Evolutionary conservation across 257 asterid genomes (phyloP).

Genomic region (Capsicum rhomboideum): DNA sequence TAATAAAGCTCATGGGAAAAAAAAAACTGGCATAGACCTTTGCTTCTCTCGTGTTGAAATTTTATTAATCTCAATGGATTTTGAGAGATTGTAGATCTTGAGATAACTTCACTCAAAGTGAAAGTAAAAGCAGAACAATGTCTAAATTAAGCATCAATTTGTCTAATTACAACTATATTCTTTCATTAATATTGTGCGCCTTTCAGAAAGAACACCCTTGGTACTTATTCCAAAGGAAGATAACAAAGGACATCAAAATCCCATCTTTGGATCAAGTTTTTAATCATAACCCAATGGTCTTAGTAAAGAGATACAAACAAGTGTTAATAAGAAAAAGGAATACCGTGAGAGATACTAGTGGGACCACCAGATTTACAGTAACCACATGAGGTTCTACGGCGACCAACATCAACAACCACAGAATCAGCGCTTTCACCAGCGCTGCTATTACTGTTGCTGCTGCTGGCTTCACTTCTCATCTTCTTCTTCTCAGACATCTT

Average conservation of each 20-base stretch:
- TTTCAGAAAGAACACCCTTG: background rate
- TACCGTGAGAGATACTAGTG: constrained; percentile 75
- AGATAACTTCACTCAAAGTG: background rate
- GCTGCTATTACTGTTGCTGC: constrained; percentile 31
- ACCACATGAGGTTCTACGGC: constrained; percentile 75
- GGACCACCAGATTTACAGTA: constrained; percentile 73
- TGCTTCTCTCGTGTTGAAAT: background rate
- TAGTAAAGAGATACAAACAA: background rate
- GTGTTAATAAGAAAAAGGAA: constrained; percentile 13
- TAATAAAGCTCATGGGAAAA: background rate
- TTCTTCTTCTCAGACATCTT: constrained; percentile 73
- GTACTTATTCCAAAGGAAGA: background rate
- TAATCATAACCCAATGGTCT: background rate
- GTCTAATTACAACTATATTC: background rate
- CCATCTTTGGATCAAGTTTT: background rate
- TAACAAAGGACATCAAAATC: background rate
- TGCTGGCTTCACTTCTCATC: constrained; percentile 77
- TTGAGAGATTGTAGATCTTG: background rate
- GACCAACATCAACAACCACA: constrained; percentile 64
- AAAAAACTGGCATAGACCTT: background rate
- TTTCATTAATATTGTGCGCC: background rate
- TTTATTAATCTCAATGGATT: background rate
- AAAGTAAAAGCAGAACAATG: background rate
- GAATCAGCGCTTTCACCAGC: constrained; percentile 36
- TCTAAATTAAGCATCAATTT: background rate